Conservation (phyloP, 345 rosid species). For the Lepidium sativum region DNA sequence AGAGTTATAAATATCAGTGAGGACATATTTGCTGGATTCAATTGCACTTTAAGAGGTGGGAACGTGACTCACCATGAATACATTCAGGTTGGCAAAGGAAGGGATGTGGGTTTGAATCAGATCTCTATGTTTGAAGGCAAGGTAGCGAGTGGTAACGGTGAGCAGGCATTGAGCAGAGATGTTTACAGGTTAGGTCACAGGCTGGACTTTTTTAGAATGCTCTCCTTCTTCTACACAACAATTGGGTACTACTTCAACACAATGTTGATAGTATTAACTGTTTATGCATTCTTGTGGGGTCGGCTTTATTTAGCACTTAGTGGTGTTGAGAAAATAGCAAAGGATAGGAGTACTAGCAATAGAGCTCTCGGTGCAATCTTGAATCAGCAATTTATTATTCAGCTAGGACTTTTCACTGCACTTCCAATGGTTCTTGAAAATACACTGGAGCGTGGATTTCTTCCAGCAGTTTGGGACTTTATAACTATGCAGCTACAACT, state of each 20-base stretch:
- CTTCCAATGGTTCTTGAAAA: conserved; percentile 98
- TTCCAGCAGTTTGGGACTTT: conserved; percentile 92
- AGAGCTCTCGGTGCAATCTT: conserved; percentile 74
- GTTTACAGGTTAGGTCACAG: conserved; percentile 96
- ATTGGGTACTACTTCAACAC: conserved; percentile 95
- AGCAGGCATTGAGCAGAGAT: conserved; percentile 95
- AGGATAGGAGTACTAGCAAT: conserved; percentile 45
- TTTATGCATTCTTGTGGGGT: conserved; percentile 91
- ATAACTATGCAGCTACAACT: conserved; percentile 93
- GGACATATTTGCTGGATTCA: conserved; percentile 98
- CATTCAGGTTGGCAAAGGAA: conserved; percentile 96
- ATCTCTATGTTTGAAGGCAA: conserved; percentile 97
- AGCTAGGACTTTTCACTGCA: conserved; percentile 89
- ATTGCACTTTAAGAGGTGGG: conserved; percentile 96
- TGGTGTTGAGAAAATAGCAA: conserved; percentile 74
- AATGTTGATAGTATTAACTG: conserved; percentile 84
- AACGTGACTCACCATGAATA: conserved; percentile 97
- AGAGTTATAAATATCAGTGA: conserved; percentile 94
- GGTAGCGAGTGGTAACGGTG: conserved; percentile 99
- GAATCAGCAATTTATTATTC: conserved; percentile 91
- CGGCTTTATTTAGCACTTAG: conserved; percentile 88
- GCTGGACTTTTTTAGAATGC: conserved; percentile 93
- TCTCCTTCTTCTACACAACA: conserved; percentile 90
- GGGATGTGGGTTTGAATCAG: conserved; percentile 98
- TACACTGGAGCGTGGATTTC: conserved; percentile 90